Conservation (phyloP, 257 asterid species). For the Jacaranda copaia region DNA sequence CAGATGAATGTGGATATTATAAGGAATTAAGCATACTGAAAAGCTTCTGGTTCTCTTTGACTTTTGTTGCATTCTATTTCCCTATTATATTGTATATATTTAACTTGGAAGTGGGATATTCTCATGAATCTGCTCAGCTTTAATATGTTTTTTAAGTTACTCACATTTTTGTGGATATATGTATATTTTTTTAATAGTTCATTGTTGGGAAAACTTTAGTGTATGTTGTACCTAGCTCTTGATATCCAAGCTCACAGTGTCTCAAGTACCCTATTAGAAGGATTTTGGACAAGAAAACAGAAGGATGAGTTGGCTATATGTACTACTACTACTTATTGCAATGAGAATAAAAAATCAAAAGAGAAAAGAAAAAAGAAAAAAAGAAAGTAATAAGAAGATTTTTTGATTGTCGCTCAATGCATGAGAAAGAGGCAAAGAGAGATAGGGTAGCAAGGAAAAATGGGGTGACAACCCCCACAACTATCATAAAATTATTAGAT, state of each 20-base stretch:
- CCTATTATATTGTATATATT: too few relatives aligned
- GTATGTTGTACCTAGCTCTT: background rate
- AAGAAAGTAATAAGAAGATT: background rate
- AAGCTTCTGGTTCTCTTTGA: too few relatives aligned
- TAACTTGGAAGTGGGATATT: too few relatives aligned
- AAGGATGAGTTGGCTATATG: slow-evolving; percentile 48
- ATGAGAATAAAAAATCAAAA: slow-evolving; percentile 9
- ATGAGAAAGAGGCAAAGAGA: slow-evolving; percentile 37
- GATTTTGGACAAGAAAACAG: slow-evolving; percentile 40
- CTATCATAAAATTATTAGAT: slow-evolving; percentile 56
- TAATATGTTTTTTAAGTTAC: too few relatives aligned
- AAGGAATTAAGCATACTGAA: too few relatives aligned
- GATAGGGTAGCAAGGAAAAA: slow-evolving; percentile 37
- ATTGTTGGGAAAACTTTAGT: slow-evolving; percentile 16
- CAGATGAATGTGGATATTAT: too few relatives aligned
- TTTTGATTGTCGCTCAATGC: slow-evolving; percentile 38
- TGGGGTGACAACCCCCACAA: slow-evolving; percentile 36
- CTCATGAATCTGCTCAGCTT: too few relatives aligned
- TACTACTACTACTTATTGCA: slow-evolving; percentile 38
- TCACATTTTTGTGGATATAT: too few relatives aligned
- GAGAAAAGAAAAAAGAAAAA: background rate
- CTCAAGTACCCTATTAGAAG: slow-evolving; percentile 33
- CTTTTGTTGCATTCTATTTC: too few relatives aligned
- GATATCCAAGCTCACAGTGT: slow-evolving; percentile 37
- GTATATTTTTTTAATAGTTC: background rate